Evolutionary conservation across 805 yeast species (phyloP), one percentile per base, ranked within the genome.

Genomic region (Maudiozyma saulgeensis): DNA sequence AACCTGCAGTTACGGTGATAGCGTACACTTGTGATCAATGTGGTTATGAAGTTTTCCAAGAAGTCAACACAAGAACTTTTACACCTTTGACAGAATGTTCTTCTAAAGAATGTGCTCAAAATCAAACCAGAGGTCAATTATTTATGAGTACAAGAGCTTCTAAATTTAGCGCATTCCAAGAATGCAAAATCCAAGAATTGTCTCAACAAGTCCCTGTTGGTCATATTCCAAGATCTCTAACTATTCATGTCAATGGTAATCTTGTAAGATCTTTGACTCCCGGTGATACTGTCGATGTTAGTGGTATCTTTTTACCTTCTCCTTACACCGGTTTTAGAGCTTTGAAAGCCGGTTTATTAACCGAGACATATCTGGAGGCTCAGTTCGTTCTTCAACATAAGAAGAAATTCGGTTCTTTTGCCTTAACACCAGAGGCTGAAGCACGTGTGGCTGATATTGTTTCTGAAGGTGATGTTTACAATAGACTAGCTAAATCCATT

Each of bases 11-110:
- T 7, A 73, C 79, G 52, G 97, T 93, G 48, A 88, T 84, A 59
- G 98, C 99, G 0, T 95, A 91, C 65, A 87, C 98, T 6, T 93
- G 99, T 71, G 99, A 93, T 65, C 85, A 85, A 59, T 93, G 99
- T 74, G 99, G 99, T 44, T 84, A 79, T 68, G 99, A 93, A 69
- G 81, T 88, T 47, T 93, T 95, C 75, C 98, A 93, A 71, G 98
- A 95, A 66, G 96, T 93, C 56, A 82, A 79, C 55, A 71, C 90
- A 18, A 81, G 82, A 63, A 81, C 86, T 42, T 95, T 87, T 69
- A 81, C 85, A 28, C 99, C 99, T n/a, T 71, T 89, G 47, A 65
- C 73, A 3, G 95, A 89, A 61, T 93, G 99, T 71, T 80, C 89
- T 1, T 86, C 96, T 1, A 76, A 76, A 26, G 82, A 80, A 55